phyloP scores from a whole-genome alignment of 2,329 filamentous ascomycete species.

The Ophiostoma quercus region DNA sequence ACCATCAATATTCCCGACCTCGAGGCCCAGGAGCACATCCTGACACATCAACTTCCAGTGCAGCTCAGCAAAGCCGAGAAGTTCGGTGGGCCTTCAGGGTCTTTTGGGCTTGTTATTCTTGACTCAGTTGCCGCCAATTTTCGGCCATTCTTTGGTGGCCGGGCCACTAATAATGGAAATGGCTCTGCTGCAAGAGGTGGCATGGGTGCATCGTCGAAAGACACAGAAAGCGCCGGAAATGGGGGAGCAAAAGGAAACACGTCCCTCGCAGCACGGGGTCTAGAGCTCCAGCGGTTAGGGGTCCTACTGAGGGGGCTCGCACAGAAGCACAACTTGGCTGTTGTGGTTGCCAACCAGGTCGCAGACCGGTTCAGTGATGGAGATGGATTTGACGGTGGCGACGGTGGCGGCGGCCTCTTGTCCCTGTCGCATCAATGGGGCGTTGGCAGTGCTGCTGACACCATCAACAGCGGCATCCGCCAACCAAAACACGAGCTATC shows the following conservation, averaged over 20 bases:
- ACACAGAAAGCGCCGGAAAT: neutral
- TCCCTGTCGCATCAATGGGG: slow-evolving; percentile 21
- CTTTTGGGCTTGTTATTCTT: slow-evolving; percentile 71
- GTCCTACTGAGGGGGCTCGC: slow-evolving; percentile 72
- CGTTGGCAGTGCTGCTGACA: neutral
- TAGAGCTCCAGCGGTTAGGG: slow-evolving; percentile 72
- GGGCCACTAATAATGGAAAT: slow-evolving; percentile 30
- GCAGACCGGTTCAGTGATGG: slow-evolving; percentile 68
- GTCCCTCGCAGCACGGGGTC: slow-evolving; percentile 65
- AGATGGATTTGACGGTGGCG: slow-evolving; percentile 6
- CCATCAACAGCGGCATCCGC: neutral
- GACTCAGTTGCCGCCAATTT: slow-evolving; percentile 96
- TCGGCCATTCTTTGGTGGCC: slow-evolving; percentile 76
- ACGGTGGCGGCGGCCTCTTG: neutral
- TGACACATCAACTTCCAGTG: slow-evolving; percentile 89
- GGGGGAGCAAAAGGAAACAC: slow-evolving; percentile 1
- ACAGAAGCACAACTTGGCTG: slow-evolving; percentile 64
- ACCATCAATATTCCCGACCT: slow-evolving; percentile 82
- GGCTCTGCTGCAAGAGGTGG: slow-evolving; percentile 32
- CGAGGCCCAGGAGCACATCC: slow-evolving; percentile 91
- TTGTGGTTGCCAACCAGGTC: slow-evolving; percentile 94
- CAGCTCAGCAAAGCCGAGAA: slow-evolving; percentile 55
- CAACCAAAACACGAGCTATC: slow-evolving; percentile 19
- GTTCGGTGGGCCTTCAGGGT: slow-evolving; percentile 44
- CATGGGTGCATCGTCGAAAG: neutral